phyloP scores from a whole-genome alignment of 2,329 filamentous ascomycete genomes.

The Cordyceps militaris region DNA sequence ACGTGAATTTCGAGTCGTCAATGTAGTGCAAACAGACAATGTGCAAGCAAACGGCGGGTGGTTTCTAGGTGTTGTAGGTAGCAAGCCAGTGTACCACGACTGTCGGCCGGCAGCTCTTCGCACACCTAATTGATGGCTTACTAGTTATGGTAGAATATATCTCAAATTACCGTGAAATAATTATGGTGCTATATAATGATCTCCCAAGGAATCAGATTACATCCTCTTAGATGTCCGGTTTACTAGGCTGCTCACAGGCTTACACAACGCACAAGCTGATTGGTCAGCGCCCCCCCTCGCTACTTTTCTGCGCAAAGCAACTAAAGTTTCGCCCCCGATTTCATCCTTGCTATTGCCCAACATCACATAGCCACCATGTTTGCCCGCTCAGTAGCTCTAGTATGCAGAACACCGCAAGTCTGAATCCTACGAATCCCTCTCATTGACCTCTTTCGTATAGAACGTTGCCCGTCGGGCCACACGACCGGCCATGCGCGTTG shows the following conservation, averaged over 20 bases:
- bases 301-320: slow-evolving; percentile 1
- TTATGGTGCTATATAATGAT: no score
- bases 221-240: neutral
- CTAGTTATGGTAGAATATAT: neutral
- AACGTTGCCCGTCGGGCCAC: slow-evolving; percentile 31
- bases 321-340: slow-evolving; percentile 1
- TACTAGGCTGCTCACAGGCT: neutral
- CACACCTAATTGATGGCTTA: no score
- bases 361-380: slow-evolving; percentile 19
- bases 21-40: neutral
- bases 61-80: neutral
- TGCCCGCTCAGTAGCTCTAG: slow-evolving; percentile 20
- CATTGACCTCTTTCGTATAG: slow-evolving; percentile 18
- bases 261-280: slow-evolving; percentile 7
- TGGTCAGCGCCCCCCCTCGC: slow-evolving; percentile 14
- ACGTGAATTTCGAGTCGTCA: neutral
- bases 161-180: no score
- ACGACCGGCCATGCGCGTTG: slow-evolving; percentile 26
- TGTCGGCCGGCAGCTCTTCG: neutral
- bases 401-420: slow-evolving; percentile 6
- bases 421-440: neutral
- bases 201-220: neutral
- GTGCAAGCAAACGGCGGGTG: neutral
- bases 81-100: neutral
- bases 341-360: slow-evolving; percentile 3